Evolutionary conservation across 2,329 filamentous ascomycete species (phyloP).

Genomic region (Ascomycota sp.): DNA sequence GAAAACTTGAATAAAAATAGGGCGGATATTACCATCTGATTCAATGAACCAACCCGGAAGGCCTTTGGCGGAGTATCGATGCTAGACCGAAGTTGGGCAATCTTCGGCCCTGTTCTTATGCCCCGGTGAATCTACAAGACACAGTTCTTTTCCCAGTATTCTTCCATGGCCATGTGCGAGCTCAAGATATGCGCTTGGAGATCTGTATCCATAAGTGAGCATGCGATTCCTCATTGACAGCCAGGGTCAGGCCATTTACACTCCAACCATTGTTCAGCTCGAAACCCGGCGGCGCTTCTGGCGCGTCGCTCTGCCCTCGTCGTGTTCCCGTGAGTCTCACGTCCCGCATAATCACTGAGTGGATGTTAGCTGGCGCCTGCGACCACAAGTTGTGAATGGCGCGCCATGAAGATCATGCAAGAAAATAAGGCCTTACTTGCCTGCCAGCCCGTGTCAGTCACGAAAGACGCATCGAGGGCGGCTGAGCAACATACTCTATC

Average conservation of each 20-base stretch:
- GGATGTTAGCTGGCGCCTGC: conserved; percentile 1
- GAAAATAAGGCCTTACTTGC: no score
- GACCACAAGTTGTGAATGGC: no score
- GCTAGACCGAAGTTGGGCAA: no score
- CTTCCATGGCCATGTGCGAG: no score
- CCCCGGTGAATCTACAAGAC: no score
- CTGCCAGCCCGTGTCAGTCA: no score
- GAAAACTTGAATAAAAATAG: conserved; percentile 76
- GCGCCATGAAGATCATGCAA: not conserved
- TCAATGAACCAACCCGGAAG: not conserved
- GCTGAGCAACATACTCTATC: conserved; percentile 27
- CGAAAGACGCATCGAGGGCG: not conserved
- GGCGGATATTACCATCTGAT: conserved; percentile 33
- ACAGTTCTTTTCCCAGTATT: no score
- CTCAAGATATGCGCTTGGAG: conserved; percentile 25
- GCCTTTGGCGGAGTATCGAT: not conserved
- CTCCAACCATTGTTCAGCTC: conserved; percentile 45
- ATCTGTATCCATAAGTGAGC: conserved; percentile 22
- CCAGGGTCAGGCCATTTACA: conserved; percentile 26
- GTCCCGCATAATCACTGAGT: conserved; percentile 44
- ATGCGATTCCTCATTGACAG: no score
- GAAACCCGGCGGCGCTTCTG: conserved; percentile 35
- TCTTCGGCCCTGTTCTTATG: no score
- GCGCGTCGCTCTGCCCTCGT: conserved; percentile 35
- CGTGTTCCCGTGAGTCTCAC: conserved; percentile 36